Percentiles rank a stretch among this genome's conserved stretches.
Evolutionary conservation across 2,329 filamentous ascomycete species (phyloP).

Genomic region (Periconia macrospinosa): DNA sequence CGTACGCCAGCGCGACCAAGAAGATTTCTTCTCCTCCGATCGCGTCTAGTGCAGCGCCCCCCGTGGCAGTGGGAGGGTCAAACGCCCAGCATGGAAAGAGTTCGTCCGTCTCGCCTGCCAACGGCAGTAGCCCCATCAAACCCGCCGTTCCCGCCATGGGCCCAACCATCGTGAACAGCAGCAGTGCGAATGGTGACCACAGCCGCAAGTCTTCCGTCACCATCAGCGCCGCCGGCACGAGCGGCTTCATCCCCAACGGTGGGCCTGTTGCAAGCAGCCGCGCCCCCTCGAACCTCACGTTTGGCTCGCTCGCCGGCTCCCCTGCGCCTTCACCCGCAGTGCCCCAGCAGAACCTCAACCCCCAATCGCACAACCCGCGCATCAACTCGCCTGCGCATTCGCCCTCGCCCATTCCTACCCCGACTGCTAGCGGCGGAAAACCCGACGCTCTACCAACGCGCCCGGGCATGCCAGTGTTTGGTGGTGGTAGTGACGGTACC

Average conservation of each 20-base stretch:
- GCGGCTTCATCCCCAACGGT: slow-evolving; percentile 76
- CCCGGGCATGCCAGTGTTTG: slow-evolving; percentile 73
- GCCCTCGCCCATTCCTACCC: slow-evolving; percentile 90
- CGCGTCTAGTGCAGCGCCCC: slow-evolving; percentile 54
- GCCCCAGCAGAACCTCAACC: slow-evolving; percentile 62
- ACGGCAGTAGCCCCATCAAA: slow-evolving; percentile 75
- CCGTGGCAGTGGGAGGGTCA: slow-evolving; percentile 58
- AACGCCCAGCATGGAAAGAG: slow-evolving; percentile 51
- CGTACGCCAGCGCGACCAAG: slow-evolving; percentile 65
- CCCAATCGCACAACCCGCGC: slow-evolving; percentile 64
- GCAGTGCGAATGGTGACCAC: slow-evolving; percentile 74
- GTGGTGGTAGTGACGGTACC: slow-evolving; percentile 70
- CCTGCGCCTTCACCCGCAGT: slow-evolving; percentile 67
- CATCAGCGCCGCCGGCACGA: slow-evolving; percentile 81
- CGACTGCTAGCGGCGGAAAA: slow-evolving; percentile 80
- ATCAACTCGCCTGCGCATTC: slow-evolving; percentile 84
- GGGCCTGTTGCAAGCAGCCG: slow-evolving; percentile 62
- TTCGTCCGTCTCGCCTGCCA: slow-evolving; percentile 70
- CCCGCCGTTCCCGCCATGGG: slow-evolving; percentile 66
- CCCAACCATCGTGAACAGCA: slow-evolving; percentile 65
- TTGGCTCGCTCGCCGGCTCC: slow-evolving; percentile 71
- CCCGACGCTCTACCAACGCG: slow-evolving; percentile 74
- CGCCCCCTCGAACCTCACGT: slow-evolving; percentile 67
- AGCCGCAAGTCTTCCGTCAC: slow-evolving; percentile 88
- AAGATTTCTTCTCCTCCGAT: slow-evolving; percentile 53